phyloP scores from a whole-genome alignment of 371 early-diverging fungal species.

The Capniomyces stellatus region DNA sequence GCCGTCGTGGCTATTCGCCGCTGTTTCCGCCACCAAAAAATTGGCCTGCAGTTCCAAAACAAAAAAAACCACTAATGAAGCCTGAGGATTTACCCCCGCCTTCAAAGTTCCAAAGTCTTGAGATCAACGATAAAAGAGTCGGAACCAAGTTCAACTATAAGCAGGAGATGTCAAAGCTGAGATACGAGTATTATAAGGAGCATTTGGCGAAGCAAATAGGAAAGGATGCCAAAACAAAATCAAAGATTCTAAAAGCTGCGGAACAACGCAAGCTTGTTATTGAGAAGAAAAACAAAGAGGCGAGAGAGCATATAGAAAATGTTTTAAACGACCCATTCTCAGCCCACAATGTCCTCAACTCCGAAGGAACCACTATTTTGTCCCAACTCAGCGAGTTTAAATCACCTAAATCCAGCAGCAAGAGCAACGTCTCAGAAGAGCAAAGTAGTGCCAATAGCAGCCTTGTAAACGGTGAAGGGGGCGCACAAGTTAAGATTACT shows the following conservation, averaged over 20 bases:
- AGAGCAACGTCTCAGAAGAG: background rate
- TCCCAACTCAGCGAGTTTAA: too few relatives aligned
- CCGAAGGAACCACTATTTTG: slow-evolving; percentile 19
- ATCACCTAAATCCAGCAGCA: background rate
- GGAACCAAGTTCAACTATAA: slow-evolving; percentile 11
- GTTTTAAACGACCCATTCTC: slow-evolving; percentile 17
- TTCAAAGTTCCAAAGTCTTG: slow-evolving; percentile 3
- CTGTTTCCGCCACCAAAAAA: slow-evolving; percentile 22
- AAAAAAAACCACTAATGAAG: slow-evolving; percentile 1
- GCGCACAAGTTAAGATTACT: background rate
- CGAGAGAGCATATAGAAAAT: slow-evolving; percentile 11
- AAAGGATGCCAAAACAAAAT: slow-evolving; percentile 3
- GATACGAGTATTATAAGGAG: slow-evolving; percentile 12
- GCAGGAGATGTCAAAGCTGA: slow-evolving; percentile 13
- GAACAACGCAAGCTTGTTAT: slow-evolving; percentile 5
- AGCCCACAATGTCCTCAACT: slow-evolving; percentile 20
- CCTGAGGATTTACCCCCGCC: slow-evolving; percentile 17
- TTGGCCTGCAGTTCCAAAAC: slow-evolving; percentile 8
- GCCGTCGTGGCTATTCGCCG: slow-evolving; percentile 24
- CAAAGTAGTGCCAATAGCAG: background rate
- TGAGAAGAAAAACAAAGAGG: slow-evolving; percentile 8
- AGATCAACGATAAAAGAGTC: background rate
- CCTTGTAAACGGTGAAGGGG: background rate
- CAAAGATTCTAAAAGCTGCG: slow-evolving; percentile 1
- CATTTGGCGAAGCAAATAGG: slow-evolving; percentile 7